These are phyloP conservation scores for Sarocladiaceae sp. DNA, from an alignment of 2,329 filamentous ascomycete species.

Conservation along the genomic window DNA sequence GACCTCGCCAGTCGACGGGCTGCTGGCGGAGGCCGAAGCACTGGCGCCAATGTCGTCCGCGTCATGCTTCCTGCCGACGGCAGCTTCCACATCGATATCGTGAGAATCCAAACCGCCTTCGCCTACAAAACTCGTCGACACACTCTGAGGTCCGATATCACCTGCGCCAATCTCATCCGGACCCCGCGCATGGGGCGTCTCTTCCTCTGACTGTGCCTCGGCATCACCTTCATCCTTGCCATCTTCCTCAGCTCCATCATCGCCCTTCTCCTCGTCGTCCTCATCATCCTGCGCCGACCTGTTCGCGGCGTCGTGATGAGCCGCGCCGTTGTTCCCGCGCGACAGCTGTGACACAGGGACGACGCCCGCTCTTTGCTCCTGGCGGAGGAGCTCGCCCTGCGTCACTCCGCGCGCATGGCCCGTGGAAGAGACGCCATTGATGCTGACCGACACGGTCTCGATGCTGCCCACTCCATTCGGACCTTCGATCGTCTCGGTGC, in stretches of 20 bases:
- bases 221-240: constrained; percentile 25
- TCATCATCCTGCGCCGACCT: constrained; percentile 10
- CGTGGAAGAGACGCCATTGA: constrained; percentile 61
- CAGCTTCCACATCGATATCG: constrained; percentile 54
- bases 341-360: constrained; percentile 61
- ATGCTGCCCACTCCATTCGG: constrained; percentile 73
- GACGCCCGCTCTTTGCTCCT: constrained; percentile 77
- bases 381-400: constrained; percentile 77
- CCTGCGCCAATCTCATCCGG: constrained; percentile 79
- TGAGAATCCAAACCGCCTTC: constrained; percentile 40
- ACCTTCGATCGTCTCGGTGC: constrained; percentile 73
- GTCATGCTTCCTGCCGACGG: constrained; percentile 46
- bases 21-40: not conserved
- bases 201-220: constrained; percentile 46
- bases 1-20: not conserved
- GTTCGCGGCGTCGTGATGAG: constrained; percentile 24
- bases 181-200: constrained; percentile 74
- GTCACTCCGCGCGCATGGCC: constrained; percentile 54
- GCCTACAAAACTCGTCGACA: constrained; percentile 32
- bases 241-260: constrained; percentile 17
- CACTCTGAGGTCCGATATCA: constrained; percentile 72
- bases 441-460: constrained; percentile 71
- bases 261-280: constrained; percentile 11
- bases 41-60: constrained; percentile 12
- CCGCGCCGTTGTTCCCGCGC: constrained; percentile 29